These are phyloP conservation scores for Aspergillus quadricinctus DNA, from an alignment of 2,329 filamentous ascomycete genomes.

Conservation along the genomic window DNA sequence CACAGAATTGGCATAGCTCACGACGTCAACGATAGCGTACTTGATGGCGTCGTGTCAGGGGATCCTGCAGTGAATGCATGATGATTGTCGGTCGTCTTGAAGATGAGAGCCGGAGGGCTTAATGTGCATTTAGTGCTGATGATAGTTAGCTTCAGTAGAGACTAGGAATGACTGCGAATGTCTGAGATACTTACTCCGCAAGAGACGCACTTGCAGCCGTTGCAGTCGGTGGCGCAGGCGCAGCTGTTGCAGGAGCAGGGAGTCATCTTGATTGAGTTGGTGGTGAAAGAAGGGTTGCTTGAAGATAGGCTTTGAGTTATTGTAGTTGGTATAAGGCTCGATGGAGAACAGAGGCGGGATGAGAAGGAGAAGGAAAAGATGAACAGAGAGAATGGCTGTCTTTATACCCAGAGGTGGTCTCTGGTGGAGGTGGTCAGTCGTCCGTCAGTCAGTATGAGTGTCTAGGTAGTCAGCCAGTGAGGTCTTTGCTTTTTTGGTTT, in stretches of 20 bases:
- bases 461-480: not conserved
- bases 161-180: not conserved
- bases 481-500: not conserved
- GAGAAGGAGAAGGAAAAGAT: not conserved
- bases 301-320: not conserved
- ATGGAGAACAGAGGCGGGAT: not conserved
- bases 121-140: constrained; percentile 9
- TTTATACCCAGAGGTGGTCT: not conserved
- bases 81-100: not conserved
- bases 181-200: constrained; percentile 22
- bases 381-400: not conserved
- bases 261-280: constrained; percentile 32
- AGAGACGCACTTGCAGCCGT: constrained; percentile 22
- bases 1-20: not conserved
- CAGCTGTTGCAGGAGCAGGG: constrained; percentile 37
- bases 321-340: not conserved
- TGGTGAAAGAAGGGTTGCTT: not conserved
- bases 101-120: not conserved
- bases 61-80: not conserved
- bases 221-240: constrained; percentile 36
- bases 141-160: not conserved
- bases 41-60: not conserved
- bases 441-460: not conserved
- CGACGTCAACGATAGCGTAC: not conserved
- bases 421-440: not conserved